A percentile compares a stretch with the other conserved stretches of the same genome.
Evolutionary conservation across 441 rosid genomes (phyloP).

Genomic region (Theobroma grandiflorum): DNA sequence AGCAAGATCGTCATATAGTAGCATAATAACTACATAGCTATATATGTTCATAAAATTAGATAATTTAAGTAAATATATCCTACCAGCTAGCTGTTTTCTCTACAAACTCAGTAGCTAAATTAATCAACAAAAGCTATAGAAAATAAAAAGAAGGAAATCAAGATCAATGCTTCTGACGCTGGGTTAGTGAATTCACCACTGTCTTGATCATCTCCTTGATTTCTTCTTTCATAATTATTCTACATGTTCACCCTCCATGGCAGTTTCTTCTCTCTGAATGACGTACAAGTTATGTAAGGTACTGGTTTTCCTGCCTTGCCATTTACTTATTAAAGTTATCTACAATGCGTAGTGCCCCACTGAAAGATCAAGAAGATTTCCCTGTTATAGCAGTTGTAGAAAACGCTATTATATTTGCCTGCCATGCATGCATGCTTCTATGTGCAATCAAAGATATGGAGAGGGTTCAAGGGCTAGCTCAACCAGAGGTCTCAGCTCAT

Average conservation of each 20-base stretch:
- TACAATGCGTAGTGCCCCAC: background rate
- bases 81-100: too few species aligned
- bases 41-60: background rate
- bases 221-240: background rate
- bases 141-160: background rate
- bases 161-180: too few species aligned
- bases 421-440: background rate
- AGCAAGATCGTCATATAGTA: too few species aligned
- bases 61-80: too few species aligned
- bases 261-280: background rate
- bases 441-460: background rate
- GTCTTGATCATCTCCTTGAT: background rate
- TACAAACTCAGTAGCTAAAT: too few species aligned
- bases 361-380: background rate
- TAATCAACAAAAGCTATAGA: too few species aligned
- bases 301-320: background rate
- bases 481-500: constrained; percentile 53
- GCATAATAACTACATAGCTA: too few species aligned
- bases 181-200: background rate
- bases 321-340: too few species aligned
- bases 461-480: constrained; percentile 36
- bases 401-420: background rate
- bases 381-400: background rate
- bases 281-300: background rate
- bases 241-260: background rate